A percentile compares a stretch with the other conserved stretches of the same genome.
phyloP scores from a whole-genome alignment of 768 basidiomycete species.

The Leccinum longicurvipes region DNA sequence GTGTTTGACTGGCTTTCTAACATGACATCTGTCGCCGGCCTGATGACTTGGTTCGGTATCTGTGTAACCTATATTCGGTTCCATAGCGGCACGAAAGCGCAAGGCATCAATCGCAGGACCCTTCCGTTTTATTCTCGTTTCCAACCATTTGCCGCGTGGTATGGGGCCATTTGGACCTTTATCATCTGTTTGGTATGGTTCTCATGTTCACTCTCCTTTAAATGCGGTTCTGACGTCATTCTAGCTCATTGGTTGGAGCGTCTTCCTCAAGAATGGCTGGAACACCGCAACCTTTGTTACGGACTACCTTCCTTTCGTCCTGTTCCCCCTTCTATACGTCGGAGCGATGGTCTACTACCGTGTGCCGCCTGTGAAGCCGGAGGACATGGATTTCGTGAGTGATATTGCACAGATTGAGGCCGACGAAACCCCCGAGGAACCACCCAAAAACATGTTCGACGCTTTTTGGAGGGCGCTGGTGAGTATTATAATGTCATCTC shows the following conservation, averaged over 20 bases:
- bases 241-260: conserved; percentile 47
- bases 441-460: conserved; percentile 64
- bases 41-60: conserved; percentile 83
- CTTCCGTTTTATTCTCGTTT: conserved; percentile 69
- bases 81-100: conserved; percentile 74
- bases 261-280: conserved; percentile 57
- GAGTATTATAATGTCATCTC: conserved; percentile 26
- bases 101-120: conserved; percentile 67
- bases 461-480: conserved; percentile 82
- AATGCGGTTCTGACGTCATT: conserved; percentile 29
- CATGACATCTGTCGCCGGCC: conserved; percentile 65
- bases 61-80: conserved; percentile 78
- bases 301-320: conserved; percentile 67
- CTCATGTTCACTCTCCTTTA: background rate
- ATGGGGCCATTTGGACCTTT: conserved; percentile 31
- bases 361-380: conserved; percentile 28
- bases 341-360: conserved; percentile 48
- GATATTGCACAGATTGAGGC: conserved; percentile 70
- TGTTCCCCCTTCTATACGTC: conserved; percentile 76
- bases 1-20: conserved; percentile 83
- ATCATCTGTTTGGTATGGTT: conserved; percentile 61
- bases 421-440: conserved; percentile 65
- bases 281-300: conserved; percentile 69
- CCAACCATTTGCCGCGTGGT: conserved; percentile 75
- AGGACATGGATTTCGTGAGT: conserved; percentile 83